Percentiles rank a stretch among this genome's conserved stretches.
Evolutionary conservation across 1,284 basidiomycete species (phyloP).

Genomic region (Mycosarcoma mackinlayi): DNA sequence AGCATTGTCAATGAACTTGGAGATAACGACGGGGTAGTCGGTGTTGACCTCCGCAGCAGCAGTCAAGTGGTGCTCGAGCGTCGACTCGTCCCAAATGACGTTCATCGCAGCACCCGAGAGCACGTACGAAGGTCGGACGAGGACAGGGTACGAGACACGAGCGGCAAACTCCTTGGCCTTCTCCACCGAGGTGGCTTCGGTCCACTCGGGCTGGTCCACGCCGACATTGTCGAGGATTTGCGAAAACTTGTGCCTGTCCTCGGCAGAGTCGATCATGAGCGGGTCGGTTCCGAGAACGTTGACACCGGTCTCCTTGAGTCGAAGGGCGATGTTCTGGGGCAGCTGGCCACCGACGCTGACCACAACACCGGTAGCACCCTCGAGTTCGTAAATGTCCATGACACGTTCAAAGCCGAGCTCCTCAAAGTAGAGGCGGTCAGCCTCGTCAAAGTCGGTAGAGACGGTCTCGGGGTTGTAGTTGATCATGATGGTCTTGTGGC

Average conservation of each 20-base stretch:
- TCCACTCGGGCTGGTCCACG: constrained; percentile 97
- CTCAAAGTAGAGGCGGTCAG: constrained; percentile 97
- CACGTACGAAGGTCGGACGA: constrained; percentile 78
- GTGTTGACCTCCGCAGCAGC: constrained; percentile 95
- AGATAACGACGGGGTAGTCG: constrained; percentile 95
- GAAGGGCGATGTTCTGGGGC: constrained; percentile 94
- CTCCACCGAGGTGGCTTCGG: constrained; percentile 86
- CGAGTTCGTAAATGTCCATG: constrained; percentile 99
- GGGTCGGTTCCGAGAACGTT: constrained; percentile 97
- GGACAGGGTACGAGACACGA: constrained; percentile 74
- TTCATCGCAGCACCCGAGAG: constrained; percentile 99
- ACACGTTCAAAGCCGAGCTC: constrained; percentile 97
- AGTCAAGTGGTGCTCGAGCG: constrained; percentile 90
- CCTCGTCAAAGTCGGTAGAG: constrained; percentile 99
- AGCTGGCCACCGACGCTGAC: constrained; percentile 91
- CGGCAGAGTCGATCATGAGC: constrained; percentile 92
- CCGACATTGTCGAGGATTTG: constrained; percentile 92
- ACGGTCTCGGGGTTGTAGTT: constrained; percentile 99
- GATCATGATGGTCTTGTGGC: constrained; percentile 97
- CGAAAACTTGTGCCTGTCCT: constrained; percentile 99
- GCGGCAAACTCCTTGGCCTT: constrained; percentile 91
- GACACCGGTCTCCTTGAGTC: constrained; percentile 88
- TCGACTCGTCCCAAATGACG: constrained; percentile 91
- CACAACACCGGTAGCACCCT: constrained; percentile 89
- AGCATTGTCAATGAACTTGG: constrained; percentile 97